Evolutionary conservation across 129 eudicot genomes (phyloP).

Genomic region (Arctium lappa): DNA sequence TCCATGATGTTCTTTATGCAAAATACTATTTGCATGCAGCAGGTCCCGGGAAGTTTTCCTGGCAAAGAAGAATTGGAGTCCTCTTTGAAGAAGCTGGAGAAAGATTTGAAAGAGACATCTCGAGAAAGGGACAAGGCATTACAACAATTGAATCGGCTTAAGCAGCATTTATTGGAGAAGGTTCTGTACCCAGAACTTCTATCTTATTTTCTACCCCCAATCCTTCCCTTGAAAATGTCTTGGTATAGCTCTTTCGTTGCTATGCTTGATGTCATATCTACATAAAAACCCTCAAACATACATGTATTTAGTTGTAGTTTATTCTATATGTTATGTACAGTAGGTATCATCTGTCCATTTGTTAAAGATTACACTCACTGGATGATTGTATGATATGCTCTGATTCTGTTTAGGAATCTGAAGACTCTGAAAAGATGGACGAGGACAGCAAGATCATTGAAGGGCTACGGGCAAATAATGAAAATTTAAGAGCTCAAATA

Average conservation of each 20-base stretch:
- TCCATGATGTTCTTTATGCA: slow-evolving; percentile 8
- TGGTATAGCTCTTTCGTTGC: not conserved
- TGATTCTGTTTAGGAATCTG: slow-evolving; percentile 66
- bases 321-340: not conserved
- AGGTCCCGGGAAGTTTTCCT: slow-evolving; percentile 38
- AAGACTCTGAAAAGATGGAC: slow-evolving; percentile 98
- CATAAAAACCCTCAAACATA: not conserved
- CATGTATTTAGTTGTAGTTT: slow-evolving; percentile 1
- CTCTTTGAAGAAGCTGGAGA: slow-evolving; percentile 62
- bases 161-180: slow-evolving; percentile 96
- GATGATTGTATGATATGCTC: slow-evolving; percentile 30
- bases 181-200: slow-evolving; percentile 26
- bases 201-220: not conserved
- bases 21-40: slow-evolving; percentile 31
- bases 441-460: slow-evolving; percentile 94
- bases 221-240: not conserved
- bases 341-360: not conserved
- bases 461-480: slow-evolving; percentile 66
- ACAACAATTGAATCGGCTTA: slow-evolving; percentile 80
- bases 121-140: slow-evolving; percentile 76
- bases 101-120: slow-evolving; percentile 60
- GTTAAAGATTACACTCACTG: slow-evolving; percentile 1
- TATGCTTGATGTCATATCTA: not conserved
- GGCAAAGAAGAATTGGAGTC: slow-evolving; percentile 74
- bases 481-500: slow-evolving; percentile 60